Evolutionary conservation across 306 rosid species (phyloP), one percentile per base, ranked within the genome.

Genomic region (Rosa multiflora): DNA sequence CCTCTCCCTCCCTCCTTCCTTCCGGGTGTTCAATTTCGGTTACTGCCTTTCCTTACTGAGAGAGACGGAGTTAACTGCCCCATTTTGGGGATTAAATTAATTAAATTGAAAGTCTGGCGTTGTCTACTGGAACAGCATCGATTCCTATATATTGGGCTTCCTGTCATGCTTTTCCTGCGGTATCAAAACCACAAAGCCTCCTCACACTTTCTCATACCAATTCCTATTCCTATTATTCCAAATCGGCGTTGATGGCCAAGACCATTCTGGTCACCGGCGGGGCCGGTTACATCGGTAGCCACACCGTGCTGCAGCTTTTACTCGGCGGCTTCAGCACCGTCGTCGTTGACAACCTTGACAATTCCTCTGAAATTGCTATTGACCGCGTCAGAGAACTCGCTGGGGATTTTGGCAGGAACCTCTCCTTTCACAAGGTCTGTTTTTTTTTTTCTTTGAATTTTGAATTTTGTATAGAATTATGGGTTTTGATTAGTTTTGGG

Each of bases 211-310:
- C 26, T 53, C 14, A 2, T 23, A 23, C 49, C n/a, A 6, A 15
- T 32, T 56, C 23, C 5, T 47, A 20, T 11, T 37, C 17, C 21
- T 20, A 39, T 4, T 8, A 37, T 48, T n/a, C 37, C 37, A 23
- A 9, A 55, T 40, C 82, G 13, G 47, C 81, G 8, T 52, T 15
- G 7, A 88, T 90, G 97, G 71, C 79, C 10, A 89, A 86, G 62
- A 83, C 75, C 17, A 87, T 96, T 29, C 85, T 96, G 0, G 97
- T 96, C 39, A 96, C 99, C 39, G 99, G 99, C 4, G 99, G 98
- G 0, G 99, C 97, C 88, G 98, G 99, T 51, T 96, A 96, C 80
- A 93, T 93, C 84, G 99, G 98, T 17, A 82, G 79, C 85, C 99
- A 96, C 80, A 93, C 99, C 43, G 98, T 93, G 64, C 92, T 96